A percentile compares a stretch with the other conserved stretches of the same genome.
These are phyloP conservation scores for Eimeria zaria DNA, from an alignment of 169 alveolate genomes.

Conservation along the genomic window DNA sequence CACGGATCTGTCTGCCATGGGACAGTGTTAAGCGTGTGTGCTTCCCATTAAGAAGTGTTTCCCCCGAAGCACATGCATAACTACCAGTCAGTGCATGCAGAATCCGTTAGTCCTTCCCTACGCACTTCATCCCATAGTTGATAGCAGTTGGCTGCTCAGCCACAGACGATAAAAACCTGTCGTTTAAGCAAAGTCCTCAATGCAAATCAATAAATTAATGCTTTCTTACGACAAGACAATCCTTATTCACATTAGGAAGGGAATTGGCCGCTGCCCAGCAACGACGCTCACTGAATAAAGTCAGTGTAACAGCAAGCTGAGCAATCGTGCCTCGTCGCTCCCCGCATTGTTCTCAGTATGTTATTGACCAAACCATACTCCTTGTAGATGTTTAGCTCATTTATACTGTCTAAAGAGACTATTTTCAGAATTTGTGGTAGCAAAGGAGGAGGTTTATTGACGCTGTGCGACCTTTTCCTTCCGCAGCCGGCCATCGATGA, in stretches of 20 bases:
- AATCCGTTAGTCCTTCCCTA: background rate
- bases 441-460: background rate
- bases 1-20: background rate
- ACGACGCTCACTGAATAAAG: background rate
- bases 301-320: background rate
- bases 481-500: background rate
- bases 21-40: background rate
- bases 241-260: background rate
- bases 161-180: background rate
- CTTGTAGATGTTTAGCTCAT: background rate
- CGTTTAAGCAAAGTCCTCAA: background rate
- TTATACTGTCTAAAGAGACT: background rate
- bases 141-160: background rate
- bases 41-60: background rate
- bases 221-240: background rate
- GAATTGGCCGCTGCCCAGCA: background rate
- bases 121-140: background rate
- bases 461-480: background rate
- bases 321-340: conserved; percentile 11
- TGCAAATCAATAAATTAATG: background rate
- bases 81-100: background rate
- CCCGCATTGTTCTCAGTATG: background rate
- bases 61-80: too few species aligned
- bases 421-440: background rate
- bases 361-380: background rate